Conservation (phyloP, 805 yeast species). For the Candida lessepsii region DNA sequence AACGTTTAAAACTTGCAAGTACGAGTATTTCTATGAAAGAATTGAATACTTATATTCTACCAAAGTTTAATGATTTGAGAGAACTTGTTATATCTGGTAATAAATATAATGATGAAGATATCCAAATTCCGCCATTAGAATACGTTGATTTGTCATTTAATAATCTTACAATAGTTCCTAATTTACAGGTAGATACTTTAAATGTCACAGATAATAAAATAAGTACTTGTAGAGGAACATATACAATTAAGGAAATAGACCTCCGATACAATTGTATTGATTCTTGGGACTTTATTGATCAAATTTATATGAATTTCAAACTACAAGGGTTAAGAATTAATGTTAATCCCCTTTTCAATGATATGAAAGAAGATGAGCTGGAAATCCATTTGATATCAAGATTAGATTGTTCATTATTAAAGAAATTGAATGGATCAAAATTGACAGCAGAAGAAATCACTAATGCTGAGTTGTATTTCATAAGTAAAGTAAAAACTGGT, state of each 20-base stretch:
- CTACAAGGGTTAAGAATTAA: slow-evolving; percentile 48
- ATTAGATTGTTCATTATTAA: slow-evolving; percentile 20
- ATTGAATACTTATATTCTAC: slow-evolving; percentile 18
- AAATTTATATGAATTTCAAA: slow-evolving; percentile 30
- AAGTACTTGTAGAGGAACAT: not conserved
- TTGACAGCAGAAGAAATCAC: slow-evolving; percentile 47
- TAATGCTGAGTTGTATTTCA: slow-evolving; percentile 69
- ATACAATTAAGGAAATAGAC: slow-evolving; percentile 34
- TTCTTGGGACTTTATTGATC: slow-evolving; percentile 50
- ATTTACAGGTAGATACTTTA: slow-evolving; percentile 16
- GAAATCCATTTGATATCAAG: slow-evolving; percentile 48
- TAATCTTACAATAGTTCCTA: slow-evolving; percentile 30
- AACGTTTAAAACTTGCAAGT: slow-evolving; percentile 25
- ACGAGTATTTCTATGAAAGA: slow-evolving; percentile 19
- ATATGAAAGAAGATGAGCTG: slow-evolving; percentile 29
- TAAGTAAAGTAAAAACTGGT: slow-evolving; percentile 46
- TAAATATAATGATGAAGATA: slow-evolving; percentile 21
- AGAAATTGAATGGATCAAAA: slow-evolving; percentile 57
- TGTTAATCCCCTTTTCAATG: slow-evolving; percentile 50
- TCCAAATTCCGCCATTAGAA: slow-evolving; percentile 8
- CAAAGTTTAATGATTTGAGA: slow-evolving; percentile 39
- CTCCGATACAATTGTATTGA: slow-evolving; percentile 49
- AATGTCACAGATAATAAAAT: slow-evolving; percentile 14
- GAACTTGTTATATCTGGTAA: slow-evolving; percentile 37
- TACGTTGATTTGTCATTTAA: slow-evolving; percentile 43